Base-by-base conservation (phyloP, 2,329 filamentous ascomycete species). In the Sporothrix variecibatus region DNA sequence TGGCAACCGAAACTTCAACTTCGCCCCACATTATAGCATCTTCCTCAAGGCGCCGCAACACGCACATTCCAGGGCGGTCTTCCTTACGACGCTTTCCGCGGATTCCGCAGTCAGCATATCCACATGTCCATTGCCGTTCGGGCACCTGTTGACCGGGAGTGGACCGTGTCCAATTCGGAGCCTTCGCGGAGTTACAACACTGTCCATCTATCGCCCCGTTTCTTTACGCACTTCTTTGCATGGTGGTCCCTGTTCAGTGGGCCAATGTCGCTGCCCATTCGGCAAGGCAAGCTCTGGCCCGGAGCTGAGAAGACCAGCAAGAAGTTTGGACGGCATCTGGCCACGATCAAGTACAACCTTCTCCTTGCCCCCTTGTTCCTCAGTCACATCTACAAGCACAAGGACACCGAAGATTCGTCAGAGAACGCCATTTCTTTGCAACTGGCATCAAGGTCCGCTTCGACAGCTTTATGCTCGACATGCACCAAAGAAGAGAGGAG, bases 171-270 rank as follows among this genome's bases (percentile, higher is more conserved):
- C 2, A 93, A 92, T 78, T 84, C 90, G 3, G 90, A 93, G 77
- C 89, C 92, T 3, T 97, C 95, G 0, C 89, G 91, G 76, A 98
- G 95, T 80, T 99, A 99, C 85, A 99, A 99, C 80, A 94, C 95
- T 0, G 93, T 98, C 0, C 97, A 99, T 82, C 87, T 99, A 40
- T 96, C 93, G 1, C 96, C 96, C 6, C 91, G 95, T 9, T 97
- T 99, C 85, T 99, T 99, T 81, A 98, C 95, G 0, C 96, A 99
- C 81, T 99, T 99, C 86, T 98, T 95, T 84, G 91, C 91, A 74
- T 99, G 96, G 96, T 98, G 95, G 94, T 95, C 93, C 0, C 90
- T 98, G 78, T 99, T 99, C 82, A 94, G 94, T 9, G 95, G 95
- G 1, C 93, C 95, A 9, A 94, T 98, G 91, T 97, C 95, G 12